Conservation (phyloP, 768 basidiomycete species). For the Mrakia hoshinonis region DNA sequence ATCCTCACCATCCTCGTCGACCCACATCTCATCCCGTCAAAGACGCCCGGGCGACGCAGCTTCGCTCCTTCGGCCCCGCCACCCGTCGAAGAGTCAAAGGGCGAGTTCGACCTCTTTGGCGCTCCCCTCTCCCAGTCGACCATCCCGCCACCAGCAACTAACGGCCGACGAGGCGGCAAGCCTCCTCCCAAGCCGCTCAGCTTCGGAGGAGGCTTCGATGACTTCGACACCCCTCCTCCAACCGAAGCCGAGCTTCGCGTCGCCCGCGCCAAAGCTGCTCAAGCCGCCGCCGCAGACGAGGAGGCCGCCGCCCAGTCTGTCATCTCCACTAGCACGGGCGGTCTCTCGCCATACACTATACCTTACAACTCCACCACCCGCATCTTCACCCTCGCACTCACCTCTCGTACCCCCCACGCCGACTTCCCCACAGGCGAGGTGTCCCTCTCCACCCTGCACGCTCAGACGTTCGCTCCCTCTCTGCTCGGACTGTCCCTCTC, state of each 20-base stretch:
- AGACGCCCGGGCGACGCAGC: neutral
- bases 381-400: neutral
- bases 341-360: neutral
- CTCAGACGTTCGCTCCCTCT: neutral
- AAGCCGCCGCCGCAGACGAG: neutral
- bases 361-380: conserved; percentile 5
- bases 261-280: neutral
- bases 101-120: neutral
- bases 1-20: conserved; percentile 1
- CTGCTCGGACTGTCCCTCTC: neutral
- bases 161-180: neutral
- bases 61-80: neutral
- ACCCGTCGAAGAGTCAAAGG: neutral
- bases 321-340: neutral
- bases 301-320: neutral
- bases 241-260: neutral
- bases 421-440: conserved; percentile 8
- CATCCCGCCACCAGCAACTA: neutral
- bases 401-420: neutral
- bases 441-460: neutral
- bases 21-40: conserved; percentile 12
- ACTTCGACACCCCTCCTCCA: neutral
- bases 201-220: neutral
- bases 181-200: neutral
- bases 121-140: neutral